Evolutionary conservation across 805 yeast genomes (phyloP), one percentile per base, ranked within the genome.

Genomic region (Scheffersomyces amazonensis): DNA sequence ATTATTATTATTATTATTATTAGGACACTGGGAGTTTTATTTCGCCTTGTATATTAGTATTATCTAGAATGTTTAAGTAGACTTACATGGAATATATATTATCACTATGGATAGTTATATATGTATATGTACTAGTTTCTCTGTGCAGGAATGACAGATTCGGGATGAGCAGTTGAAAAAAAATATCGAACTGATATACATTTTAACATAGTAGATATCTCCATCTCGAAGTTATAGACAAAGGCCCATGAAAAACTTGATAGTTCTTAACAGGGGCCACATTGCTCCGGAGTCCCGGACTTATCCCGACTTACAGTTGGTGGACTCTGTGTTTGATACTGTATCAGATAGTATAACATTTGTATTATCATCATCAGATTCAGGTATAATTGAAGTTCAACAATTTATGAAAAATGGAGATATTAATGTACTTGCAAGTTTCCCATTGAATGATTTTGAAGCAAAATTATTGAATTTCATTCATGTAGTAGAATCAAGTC

Each of bases 281-380:
- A 65, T 85, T 12, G 44, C 52, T 18, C 80, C 80, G 2, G 66
- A 63, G 32, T 76, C 89, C 0, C 58, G 66, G 31, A 74, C 82
- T 2, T 82, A 75, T 35, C 91, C 91, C 0, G 90, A 83, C 49
- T 60, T 82, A 39, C 66, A 67, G n/a, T 63, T 80, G 5, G 49
- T 69, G 2, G 71, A 74, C 13, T 62, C 85, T 1, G 74, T 67
- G 10, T 87, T 87, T 51, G 96, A 88, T 55, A 75, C 85, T 0
- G 76, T 86, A 23, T 73, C 83, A 8, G 93, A 87, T 55, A 75
- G 86, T 38, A 69, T 88, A 27, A 79, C 93, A 0, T 75, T 80
- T 46, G 83, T 76, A 1, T 65, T 86, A 35, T 71, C 78, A 15
- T 62, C 73, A 43, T 68, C 40, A 23, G 85, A 80, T 28, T 69